These are phyloP conservation scores for Populus ilicifolia DNA, from an alignment of 345 rosid genomes.

Conservation along the genomic window DNA sequence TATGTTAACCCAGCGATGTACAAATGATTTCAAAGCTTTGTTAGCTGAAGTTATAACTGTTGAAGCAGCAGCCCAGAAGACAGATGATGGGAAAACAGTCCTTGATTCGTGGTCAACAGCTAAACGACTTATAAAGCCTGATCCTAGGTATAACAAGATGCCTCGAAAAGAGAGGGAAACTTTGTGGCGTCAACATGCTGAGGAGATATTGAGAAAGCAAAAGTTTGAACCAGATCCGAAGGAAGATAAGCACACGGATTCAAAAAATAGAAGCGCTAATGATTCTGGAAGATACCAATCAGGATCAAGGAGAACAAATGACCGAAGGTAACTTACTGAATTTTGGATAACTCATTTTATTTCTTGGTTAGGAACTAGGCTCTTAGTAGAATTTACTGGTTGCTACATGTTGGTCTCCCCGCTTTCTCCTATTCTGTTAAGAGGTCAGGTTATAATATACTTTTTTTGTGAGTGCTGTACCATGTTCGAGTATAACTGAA, in stretches of 20 bases:
- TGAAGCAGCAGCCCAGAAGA: constrained; percentile 62
- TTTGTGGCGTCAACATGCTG: constrained; percentile 70
- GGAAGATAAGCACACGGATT: constrained; percentile 43
- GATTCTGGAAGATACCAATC: constrained; percentile 37
- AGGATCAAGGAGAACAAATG: constrained; percentile 46
- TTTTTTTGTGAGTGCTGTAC: neutral
- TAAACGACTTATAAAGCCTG: constrained; percentile 66
- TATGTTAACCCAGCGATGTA: constrained; percentile 50
- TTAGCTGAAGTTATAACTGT: constrained; percentile 63
- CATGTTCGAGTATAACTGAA: neutral
- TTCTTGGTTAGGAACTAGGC: constrained; percentile 8
- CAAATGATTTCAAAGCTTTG: constrained; percentile 61
- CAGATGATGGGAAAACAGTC: constrained; percentile 69
- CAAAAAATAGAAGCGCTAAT: constrained; percentile 42
- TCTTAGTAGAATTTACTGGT: neutral
- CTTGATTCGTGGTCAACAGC: constrained; percentile 94
- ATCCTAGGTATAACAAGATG: constrained; percentile 77
- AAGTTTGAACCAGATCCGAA: constrained; percentile 37
- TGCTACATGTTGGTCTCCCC: neutral
- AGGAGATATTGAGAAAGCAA: constrained; percentile 57
- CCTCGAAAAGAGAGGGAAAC: constrained; percentile 79
- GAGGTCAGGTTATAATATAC: neutral
- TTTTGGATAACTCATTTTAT: neutral
- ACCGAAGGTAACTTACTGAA: constrained; percentile 28
- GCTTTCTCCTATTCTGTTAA: no score